Conservation (phyloP, 805 yeast genomes). For the Zygoascus ofunaensis region DNA sequence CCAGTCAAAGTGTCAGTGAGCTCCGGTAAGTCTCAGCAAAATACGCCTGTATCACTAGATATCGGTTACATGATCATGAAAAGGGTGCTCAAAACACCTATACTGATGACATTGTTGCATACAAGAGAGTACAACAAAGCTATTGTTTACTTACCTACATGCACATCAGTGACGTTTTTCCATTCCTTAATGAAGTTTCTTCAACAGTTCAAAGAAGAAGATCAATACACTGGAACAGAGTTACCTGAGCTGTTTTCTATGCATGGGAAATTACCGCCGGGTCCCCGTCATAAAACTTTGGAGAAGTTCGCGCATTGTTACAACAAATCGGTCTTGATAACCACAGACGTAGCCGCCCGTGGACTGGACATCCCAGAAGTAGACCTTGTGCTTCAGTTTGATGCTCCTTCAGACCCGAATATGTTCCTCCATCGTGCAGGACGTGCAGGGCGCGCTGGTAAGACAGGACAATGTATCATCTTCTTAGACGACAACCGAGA, state of each 20-base stretch:
- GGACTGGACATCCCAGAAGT: constrained; percentile 95
- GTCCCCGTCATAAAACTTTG: constrained; percentile 67
- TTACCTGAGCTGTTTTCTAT: constrained; percentile 52
- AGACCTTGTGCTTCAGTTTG: constrained; percentile 85
- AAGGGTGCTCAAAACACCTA: constrained; percentile 53
- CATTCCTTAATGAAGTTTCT: constrained; percentile 45
- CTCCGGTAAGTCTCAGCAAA: constrained; percentile 23
- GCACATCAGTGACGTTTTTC: constrained; percentile 72
- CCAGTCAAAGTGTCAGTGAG: constrained; percentile 83
- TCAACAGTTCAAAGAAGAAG: constrained; percentile 20
- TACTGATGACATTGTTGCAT: constrained; percentile 44
- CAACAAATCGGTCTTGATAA: constrained; percentile 56
- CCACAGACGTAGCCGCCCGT: constrained; percentile 98
- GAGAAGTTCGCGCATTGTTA: constrained; percentile 42
- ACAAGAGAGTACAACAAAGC: constrained; percentile 60
- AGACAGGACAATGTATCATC: constrained; percentile 68
- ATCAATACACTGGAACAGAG: constrained; percentile 12
- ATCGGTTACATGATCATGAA: constrained; percentile 51
- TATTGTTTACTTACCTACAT: constrained; percentile 89
- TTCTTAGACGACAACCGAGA: constrained; percentile 70
- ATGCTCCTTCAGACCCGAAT: constrained; percentile 91
- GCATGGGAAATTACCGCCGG: constrained; percentile 85
- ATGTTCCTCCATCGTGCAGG: constrained; percentile 91
- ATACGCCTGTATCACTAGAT: constrained; percentile 55
- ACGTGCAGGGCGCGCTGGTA: constrained; percentile 88